Percentiles rank a stretch among this genome's conserved stretches.
Evolutionary conservation across 495 filamentous ascomycete species (phyloP).

Genomic region (Penicillium bovifimosum): DNA sequence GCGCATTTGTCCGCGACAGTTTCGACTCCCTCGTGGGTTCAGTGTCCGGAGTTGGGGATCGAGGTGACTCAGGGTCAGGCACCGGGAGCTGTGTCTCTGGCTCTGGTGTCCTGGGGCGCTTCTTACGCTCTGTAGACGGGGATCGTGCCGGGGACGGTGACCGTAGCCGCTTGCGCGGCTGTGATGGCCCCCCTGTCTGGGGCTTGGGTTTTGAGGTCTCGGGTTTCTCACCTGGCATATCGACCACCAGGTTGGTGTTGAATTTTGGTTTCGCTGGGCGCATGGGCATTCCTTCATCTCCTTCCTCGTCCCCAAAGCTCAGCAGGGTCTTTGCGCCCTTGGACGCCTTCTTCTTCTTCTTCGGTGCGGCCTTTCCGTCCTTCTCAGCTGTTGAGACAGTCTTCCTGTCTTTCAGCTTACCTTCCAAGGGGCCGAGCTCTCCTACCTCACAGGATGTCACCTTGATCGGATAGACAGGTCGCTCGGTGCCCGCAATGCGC

Average conservation of each 20-base stretch:
- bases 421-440: constrained; percentile 77
- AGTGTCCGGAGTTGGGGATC: constrained; percentile 46
- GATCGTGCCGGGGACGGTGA: constrained; percentile 24
- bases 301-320: constrained; percentile 88
- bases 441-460: constrained; percentile 72
- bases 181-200: constrained; percentile 5
- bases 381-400: constrained; percentile 29
- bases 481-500: constrained; percentile 70
- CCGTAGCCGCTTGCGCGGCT: constrained; percentile 26
- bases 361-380: constrained; percentile 38
- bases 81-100: constrained; percentile 41
- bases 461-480: constrained; percentile 80
- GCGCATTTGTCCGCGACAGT: constrained; percentile 76
- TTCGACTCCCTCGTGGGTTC: constrained; percentile 48
- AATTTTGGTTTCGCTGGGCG: constrained; percentile 82
- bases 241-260: constrained; percentile 73
- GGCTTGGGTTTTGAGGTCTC: constrained; percentile 11
- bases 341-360: constrained; percentile 71
- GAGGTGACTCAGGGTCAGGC: constrained; percentile 46
- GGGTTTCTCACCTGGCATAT: constrained; percentile 25
- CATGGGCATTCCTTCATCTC: constrained; percentile 51
- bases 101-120: constrained; percentile 31
- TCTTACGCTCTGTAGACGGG: constrained; percentile 23
- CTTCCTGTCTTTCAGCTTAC: constrained; percentile 74
- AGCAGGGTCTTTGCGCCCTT: constrained; percentile 75